Percentiles rank a stretch among this genome's conserved stretches.
These are phyloP conservation scores for Ilex asprella DNA, from an alignment of 257 asterid genomes.

Conservation along the genomic window DNA sequence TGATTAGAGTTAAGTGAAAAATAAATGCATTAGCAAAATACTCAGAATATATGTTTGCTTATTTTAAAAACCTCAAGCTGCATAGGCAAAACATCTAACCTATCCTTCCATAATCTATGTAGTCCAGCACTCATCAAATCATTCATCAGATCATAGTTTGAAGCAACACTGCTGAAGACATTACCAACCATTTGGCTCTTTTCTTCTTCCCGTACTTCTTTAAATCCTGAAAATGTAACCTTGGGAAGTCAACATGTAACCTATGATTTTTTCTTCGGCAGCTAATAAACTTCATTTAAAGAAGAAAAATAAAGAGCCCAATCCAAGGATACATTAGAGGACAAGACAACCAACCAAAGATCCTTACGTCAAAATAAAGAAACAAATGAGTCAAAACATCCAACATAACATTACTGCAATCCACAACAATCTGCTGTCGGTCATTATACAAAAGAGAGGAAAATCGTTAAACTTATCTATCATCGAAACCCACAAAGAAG, in stretches of 20 bases:
- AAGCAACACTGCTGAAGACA: constrained; percentile 80
- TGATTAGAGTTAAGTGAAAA: constrained; percentile 12
- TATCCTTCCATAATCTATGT: constrained; percentile 92
- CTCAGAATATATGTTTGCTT: background rate
- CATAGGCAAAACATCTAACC: constrained; percentile 31
- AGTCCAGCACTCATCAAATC: constrained; percentile 91
- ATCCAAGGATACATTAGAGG: background rate
- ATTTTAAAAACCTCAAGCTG: no score
- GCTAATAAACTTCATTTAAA: background rate
- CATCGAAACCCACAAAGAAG: no score
- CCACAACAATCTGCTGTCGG: no score
- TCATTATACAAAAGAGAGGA: no score
- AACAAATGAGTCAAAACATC: no score
- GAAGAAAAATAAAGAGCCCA: background rate
- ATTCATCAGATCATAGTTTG: constrained; percentile 88
- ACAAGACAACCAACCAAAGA: no score
- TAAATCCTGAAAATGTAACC: constrained; percentile 48
- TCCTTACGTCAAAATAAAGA: no score
- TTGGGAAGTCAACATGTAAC: background rate
- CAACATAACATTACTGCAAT: no score
- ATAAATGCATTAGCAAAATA: background rate
- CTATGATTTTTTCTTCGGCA: background rate
- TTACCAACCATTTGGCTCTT: constrained; percentile 78
- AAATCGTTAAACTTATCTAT: no score
- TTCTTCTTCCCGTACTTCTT: constrained; percentile 79